Percentiles rank a stretch among this genome's conserved stretches.
Evolutionary conservation across 352 stramenopile species (phyloP).

Genomic region (Phytophthora europaea): DNA sequence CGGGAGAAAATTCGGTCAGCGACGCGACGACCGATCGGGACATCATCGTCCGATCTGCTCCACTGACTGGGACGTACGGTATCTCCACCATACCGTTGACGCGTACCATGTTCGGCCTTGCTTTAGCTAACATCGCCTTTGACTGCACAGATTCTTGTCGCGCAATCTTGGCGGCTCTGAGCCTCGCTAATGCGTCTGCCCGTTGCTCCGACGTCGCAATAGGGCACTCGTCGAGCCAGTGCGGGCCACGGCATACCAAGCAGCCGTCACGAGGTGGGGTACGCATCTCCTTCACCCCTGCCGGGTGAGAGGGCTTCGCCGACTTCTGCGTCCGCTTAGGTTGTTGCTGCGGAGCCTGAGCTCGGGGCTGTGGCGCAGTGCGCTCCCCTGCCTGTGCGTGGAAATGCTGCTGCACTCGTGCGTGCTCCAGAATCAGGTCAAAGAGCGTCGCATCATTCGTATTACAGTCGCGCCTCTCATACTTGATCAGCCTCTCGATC

Average conservation of each 20-base stretch:
- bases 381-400: background rate
- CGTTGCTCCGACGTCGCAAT: constrained; percentile 6
- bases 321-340: background rate
- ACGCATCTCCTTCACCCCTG: background rate
- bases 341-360: background rate
- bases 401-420: too few relatives aligned
- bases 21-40: background rate
- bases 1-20: background rate
- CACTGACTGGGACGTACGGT: background rate
- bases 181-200: background rate
- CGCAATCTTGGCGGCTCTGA: background rate
- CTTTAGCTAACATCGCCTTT: background rate
- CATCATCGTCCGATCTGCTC: constrained; percentile 1
- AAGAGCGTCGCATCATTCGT: constrained; percentile 10
- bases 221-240: constrained; percentile 8
- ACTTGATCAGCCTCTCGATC: constrained; percentile 1
- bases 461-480: constrained; percentile 15
- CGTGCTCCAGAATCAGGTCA: constrained; percentile 7
- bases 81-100: background rate
- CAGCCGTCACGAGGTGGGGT: background rate
- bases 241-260: constrained; percentile 2
- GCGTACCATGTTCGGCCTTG: background rate
- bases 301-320: background rate
- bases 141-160: background rate
- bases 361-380: background rate